Conservation (phyloP, 1,284 basidiomycete genomes). For the Meripilus lineatus region DNA sequence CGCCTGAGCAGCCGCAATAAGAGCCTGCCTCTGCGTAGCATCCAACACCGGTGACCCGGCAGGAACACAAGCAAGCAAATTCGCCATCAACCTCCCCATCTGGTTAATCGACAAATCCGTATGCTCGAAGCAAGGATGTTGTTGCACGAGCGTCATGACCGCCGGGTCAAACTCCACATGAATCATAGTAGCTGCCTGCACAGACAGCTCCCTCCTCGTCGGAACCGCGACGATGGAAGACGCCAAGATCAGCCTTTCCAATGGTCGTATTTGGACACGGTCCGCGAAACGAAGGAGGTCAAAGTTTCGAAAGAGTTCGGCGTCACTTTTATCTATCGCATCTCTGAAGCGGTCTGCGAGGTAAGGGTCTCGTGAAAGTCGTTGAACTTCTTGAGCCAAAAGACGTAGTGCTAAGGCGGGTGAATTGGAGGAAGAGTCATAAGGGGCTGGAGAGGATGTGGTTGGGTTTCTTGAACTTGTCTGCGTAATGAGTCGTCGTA, state of each 20-base stretch:
- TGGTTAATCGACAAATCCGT: conserved; percentile 72
- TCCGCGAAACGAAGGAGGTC: conserved; percentile 77
- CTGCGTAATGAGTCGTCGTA: conserved; percentile 86
- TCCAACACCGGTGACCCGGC: conserved; percentile 66
- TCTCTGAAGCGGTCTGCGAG: conserved; percentile 83
- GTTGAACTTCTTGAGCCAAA: conserved; percentile 81
- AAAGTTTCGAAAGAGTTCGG: conserved; percentile 74
- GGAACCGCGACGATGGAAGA: conserved; percentile 69
- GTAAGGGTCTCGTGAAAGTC: conserved; percentile 81
- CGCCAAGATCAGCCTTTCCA: conserved; percentile 74
- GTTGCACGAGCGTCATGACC: conserved; percentile 63
- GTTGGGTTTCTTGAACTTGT: conserved; percentile 67
- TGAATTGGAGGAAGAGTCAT: conserved; percentile 65
- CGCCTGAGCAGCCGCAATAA: conserved; percentile 67
- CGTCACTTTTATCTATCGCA: conserved; percentile 80
- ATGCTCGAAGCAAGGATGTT: conserved; percentile 74
- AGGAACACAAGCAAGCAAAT: conserved; percentile 67
- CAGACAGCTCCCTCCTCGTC: conserved; percentile 65
- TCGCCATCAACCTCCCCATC: conserved; percentile 73
- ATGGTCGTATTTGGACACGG: conserved; percentile 70
- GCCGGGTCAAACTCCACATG: conserved; percentile 75
- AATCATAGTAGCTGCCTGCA: conserved; percentile 63
- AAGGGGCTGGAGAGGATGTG: conserved; percentile 49
- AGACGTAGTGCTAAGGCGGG: conserved; percentile 80
- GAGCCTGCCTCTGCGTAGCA: conserved; percentile 61